These are phyloP conservation scores for Candida jianshihensis DNA, from an alignment of 805 yeast species.

Conservation along the genomic window DNA sequence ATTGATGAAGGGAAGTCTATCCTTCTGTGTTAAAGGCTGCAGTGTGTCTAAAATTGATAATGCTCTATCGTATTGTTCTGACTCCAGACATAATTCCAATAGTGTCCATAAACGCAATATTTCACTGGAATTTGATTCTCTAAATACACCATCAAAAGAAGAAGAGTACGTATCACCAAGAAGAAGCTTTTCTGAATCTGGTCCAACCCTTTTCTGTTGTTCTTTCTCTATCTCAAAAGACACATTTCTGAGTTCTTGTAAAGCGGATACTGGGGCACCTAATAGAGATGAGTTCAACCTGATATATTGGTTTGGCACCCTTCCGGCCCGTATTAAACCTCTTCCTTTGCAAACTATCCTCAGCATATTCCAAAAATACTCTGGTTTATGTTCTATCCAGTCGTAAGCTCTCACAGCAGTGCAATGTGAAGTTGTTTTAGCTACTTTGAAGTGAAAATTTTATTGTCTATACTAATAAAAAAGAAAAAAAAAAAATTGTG, in stretches of 20 bases:
- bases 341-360: background rate
- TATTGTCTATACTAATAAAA: slow-evolving; percentile 1
- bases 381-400: too few species aligned
- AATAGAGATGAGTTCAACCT: background rate
- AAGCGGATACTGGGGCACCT: background rate
- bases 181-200: slow-evolving; percentile 5
- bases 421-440: too few species aligned
- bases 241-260: slow-evolving; percentile 13
- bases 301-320: background rate
- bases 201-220: background rate
- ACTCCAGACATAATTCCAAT: slow-evolving; percentile 68
- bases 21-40: slow-evolving; percentile 36
- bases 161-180: slow-evolving; percentile 16
- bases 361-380: too few species aligned
- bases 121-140: slow-evolving; percentile 38
- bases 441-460: too few species aligned
- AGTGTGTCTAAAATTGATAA: slow-evolving; percentile 58
- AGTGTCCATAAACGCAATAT: slow-evolving; percentile 67
- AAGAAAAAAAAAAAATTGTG: slow-evolving; percentile 1
- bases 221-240: slow-evolving; percentile 1
- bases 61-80: slow-evolving; percentile 64
- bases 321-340: background rate
- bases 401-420: too few species aligned
- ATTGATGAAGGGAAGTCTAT: slow-evolving; percentile 45
- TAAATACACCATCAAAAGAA: slow-evolving; percentile 13